These are phyloP conservation scores for Calonectria pteridis DNA, from an alignment of 2,329 filamentous ascomycete genomes.

Conservation along the genomic window DNA sequence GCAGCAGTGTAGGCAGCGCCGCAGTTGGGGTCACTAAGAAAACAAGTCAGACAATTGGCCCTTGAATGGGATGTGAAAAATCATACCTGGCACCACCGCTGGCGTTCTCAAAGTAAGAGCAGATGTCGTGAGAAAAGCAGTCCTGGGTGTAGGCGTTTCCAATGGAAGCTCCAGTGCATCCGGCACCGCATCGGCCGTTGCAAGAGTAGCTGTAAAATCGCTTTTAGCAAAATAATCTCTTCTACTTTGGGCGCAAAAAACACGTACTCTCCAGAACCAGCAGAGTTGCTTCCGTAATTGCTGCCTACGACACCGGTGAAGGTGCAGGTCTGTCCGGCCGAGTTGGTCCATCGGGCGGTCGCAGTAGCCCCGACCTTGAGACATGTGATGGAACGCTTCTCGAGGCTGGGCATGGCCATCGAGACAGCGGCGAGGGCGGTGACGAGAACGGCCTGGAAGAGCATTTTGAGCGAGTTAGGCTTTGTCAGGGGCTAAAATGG, in stretches of 20 bases:
- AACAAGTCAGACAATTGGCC: rapidly evolving
- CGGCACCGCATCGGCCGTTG: slow-evolving; percentile 62
- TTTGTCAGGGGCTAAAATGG: not conserved
- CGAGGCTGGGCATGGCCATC: slow-evolving; percentile 26
- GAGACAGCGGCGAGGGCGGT: slow-evolving; percentile 24
- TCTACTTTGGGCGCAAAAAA: not conserved
- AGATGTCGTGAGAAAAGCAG: slow-evolving; percentile 64
- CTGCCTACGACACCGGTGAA: slow-evolving; percentile 60
- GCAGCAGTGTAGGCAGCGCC: slow-evolving; percentile 58
- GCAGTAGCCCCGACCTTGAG: slow-evolving; percentile 48
- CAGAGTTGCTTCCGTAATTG: slow-evolving; percentile 59
- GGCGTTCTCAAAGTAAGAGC: slow-evolving; percentile 63
- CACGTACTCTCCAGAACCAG: slow-evolving; percentile 57
- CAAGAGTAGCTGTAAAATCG: slow-evolving; percentile 57
- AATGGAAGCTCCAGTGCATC: slow-evolving; percentile 56
- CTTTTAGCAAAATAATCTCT: not conserved
- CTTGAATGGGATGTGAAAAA: not conserved
- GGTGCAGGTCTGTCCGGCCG: slow-evolving; percentile 55
- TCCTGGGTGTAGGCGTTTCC: slow-evolving; percentile 64
- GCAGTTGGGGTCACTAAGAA: slow-evolving; percentile 59
- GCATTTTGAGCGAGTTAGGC: slow-evolving; percentile 12
- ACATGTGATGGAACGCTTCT: slow-evolving; percentile 38
- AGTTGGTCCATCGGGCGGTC: slow-evolving; percentile 61
- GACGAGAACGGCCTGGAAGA: slow-evolving; percentile 22
- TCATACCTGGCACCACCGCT: slow-evolving; percentile 58